A percentile compares a stretch with the other conserved stretches of the same genome.
phyloP scores from a whole-genome alignment of 257 asterid genomes.

The Nicotiana otophora region DNA sequence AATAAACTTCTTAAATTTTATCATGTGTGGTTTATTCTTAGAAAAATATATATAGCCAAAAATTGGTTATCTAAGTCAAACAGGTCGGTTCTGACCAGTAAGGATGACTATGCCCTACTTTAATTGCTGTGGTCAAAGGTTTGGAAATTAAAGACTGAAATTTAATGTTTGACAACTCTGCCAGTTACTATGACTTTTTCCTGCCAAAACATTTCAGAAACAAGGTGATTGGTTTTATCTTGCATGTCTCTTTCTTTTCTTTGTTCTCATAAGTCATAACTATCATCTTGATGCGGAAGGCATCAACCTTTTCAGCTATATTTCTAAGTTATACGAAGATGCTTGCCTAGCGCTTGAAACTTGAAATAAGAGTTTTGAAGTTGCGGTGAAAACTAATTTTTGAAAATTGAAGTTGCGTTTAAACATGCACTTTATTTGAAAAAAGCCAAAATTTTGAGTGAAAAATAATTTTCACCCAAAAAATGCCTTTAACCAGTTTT shows the following conservation, averaged over 20 bases:
- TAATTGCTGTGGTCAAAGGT: conserved; percentile 15
- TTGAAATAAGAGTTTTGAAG: too few relatives aligned
- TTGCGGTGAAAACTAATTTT: too few relatives aligned
- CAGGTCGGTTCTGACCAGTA: neutral
- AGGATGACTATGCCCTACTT: conserved; percentile 3
- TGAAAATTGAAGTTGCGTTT: too few relatives aligned
- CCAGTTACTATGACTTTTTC: conserved; percentile 3
- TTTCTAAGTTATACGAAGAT: neutral
- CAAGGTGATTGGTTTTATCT: neutral
- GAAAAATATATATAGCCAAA: neutral
- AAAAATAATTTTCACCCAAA: too few relatives aligned
- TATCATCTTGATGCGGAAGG: neutral
- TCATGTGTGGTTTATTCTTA: neutral
- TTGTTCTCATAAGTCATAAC: neutral
- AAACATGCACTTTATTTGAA: too few relatives aligned
- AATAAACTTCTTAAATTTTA: neutral
- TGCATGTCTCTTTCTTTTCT: neutral
- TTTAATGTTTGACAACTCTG: neutral
- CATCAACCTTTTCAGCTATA: neutral
- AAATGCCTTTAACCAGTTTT: too few relatives aligned
- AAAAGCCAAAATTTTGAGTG: too few relatives aligned
- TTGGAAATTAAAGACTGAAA: neutral
- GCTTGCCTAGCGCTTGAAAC: too few relatives aligned
- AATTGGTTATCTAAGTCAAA: conserved; percentile 9
- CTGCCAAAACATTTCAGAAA: neutral